Evolutionary conservation across 306 rosid genomes (phyloP).

Genomic region (Heteromeles arbutifolia): DNA sequence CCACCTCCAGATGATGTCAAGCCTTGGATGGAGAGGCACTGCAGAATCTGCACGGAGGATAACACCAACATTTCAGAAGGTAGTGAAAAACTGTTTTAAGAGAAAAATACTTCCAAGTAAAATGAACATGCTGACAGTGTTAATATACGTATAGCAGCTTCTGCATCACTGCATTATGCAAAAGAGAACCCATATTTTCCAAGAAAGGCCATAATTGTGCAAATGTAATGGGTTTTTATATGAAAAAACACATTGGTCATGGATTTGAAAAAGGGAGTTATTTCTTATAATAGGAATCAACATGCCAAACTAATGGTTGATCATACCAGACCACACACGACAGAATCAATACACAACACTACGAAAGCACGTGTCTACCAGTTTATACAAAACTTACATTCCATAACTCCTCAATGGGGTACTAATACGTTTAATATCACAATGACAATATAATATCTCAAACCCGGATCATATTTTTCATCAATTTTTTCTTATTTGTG

Average conservation of each 20-base stretch:
- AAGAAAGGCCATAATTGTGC: neutral
- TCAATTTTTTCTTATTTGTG: neutral
- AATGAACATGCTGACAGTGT: neutral
- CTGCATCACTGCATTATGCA: neutral
- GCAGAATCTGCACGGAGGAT: slow-evolving; percentile 65
- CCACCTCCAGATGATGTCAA: slow-evolving; percentile 81
- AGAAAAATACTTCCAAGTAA: neutral
- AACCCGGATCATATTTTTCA: neutral
- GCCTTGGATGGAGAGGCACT: slow-evolving; percentile 74
- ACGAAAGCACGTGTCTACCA: neutral
- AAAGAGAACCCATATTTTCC: neutral
- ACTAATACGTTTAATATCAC: neutral
- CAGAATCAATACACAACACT: neutral
- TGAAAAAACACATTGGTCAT: neutral
- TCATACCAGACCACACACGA: neutral
- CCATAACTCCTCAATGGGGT: neutral
- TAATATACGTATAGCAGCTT: neutral
- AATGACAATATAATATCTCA: neutral
- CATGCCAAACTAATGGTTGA: neutral
- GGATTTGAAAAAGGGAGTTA: neutral
- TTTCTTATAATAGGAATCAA: neutral
- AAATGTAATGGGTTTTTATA: neutral
- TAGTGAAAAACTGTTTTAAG: neutral
- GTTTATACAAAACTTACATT: neutral
- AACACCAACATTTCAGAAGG: slow-evolving; percentile 20